phyloP scores from a whole-genome alignment of 495 filamentous ascomycete genomes.

The Recurvomyces mirabilis region DNA sequence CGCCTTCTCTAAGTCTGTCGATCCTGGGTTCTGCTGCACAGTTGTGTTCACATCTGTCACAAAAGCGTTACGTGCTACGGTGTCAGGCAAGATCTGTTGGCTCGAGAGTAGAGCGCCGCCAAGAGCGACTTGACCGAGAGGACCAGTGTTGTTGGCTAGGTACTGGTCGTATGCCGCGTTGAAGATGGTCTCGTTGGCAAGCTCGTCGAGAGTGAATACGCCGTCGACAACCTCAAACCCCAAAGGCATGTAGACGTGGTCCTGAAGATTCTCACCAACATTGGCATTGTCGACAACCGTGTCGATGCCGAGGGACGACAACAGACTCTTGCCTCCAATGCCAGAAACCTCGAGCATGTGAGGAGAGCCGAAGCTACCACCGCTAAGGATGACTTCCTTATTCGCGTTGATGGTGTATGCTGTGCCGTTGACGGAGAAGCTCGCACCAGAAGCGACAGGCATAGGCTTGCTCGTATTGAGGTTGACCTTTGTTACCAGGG shows the following conservation, averaged over 20 bases:
- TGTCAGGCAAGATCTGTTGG: conserved; percentile 4
- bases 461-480: conserved; percentile 2
- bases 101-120: background rate
- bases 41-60: background rate
- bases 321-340: conserved; percentile 35
- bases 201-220: conserved; percentile 5
- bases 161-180: conserved; percentile 1
- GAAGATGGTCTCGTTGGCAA: conserved; percentile 5
- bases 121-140: background rate
- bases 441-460: conserved; percentile 4
- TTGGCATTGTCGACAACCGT: conserved; percentile 1
- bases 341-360: conserved; percentile 50
- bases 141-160: background rate
- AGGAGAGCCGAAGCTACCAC: conserved; percentile 41
- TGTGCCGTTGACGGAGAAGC: conserved; percentile 19
- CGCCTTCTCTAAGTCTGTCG: background rate
- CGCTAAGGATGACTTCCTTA: conserved; percentile 43
- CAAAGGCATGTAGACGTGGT: conserved; percentile 16
- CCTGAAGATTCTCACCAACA: conserved; percentile 24
- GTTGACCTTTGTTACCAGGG: conserved; percentile 10
- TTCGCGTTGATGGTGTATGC: conserved; percentile 18
- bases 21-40: background rate
- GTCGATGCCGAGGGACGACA: conserved; percentile 34
- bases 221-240: background rate
- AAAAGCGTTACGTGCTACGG: background rate